Evolutionary conservation across 441 rosid genomes (phyloP).

Genomic region (Pelargonium exstipulatum): DNA sequence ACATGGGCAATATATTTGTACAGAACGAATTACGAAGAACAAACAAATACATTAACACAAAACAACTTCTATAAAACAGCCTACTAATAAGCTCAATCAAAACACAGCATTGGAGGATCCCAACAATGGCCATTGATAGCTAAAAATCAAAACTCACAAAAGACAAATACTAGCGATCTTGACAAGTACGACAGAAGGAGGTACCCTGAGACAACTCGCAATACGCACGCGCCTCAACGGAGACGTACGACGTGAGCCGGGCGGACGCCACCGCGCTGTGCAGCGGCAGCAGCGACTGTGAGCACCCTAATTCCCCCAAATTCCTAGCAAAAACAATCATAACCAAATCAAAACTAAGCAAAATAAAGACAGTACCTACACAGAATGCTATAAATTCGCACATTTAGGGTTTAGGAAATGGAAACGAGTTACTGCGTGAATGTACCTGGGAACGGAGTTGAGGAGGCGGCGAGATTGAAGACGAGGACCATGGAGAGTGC

Average conservation of each 20-base stretch:
- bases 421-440: too few species aligned
- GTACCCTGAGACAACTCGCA: constrained; percentile 33
- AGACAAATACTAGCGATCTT: background rate
- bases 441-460: constrained; percentile 1
- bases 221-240: constrained; percentile 25
- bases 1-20: background rate
- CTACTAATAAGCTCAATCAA: background rate
- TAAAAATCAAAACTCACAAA: background rate
- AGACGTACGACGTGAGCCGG: constrained; percentile 23
- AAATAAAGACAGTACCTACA: too few species aligned
- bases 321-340: constrained; percentile 15
- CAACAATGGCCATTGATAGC: background rate
- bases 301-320: constrained; percentile 22
- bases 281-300: constrained; percentile 25
- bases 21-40: background rate
- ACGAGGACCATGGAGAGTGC: background rate
- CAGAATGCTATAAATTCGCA: background rate
- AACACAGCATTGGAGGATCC: background rate
- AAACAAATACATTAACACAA: background rate
- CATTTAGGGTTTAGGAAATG: background rate
- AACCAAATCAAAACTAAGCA: background rate
- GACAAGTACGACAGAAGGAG: background rate
- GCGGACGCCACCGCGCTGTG: constrained; percentile 24
- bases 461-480: constrained; percentile 5
- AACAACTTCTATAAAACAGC: background rate